Evolutionary conservation across 805 yeast genomes (phyloP), one percentile per base, ranked within the genome.

Genomic region (Sugiyamaella smithiae): DNA sequence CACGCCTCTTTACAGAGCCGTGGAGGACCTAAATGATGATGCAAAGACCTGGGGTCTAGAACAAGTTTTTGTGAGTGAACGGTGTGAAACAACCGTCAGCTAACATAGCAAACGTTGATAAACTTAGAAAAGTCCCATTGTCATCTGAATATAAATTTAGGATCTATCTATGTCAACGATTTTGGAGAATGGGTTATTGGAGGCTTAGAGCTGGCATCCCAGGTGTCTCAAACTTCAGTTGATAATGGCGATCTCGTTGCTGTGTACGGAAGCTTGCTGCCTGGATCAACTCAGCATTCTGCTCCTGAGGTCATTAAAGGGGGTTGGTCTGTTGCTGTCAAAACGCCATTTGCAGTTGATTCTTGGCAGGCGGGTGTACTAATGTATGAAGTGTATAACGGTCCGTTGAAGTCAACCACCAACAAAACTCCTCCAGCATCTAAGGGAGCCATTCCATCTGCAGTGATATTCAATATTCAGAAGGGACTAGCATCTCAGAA

Each of bases 121-220:
- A 66, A 22, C 85, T 79, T 50, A 74, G 69, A 29, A 20, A 35
- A 35, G 9, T 61, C 71, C 4, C 77, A 84, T 22, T 69, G 84
- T 4, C 84, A 86, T 59, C 91, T 89, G 4, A 80, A 80, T 51
- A 55, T 88, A 9, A 73, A 77, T 50, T 56, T 68, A 16, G 71
- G 76, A 35, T 77, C 85, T 1, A 74, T 90, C 0, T 89, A 70
- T 62, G 81, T 87, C 12, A 84, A 78, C 47, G 76, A 73, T 25
- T 61, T 72, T 12, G 96, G 97, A 11, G 95, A 85, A 60, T 88
- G 96, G 91, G 83, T 80, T 51, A 62, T 90, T 23, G 85, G 85
- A 50, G 96, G 96, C 1, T 81, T 89, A 58, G 97, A 90, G 64
- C 64, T 83, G 1, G 66, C 80, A 29, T 74, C 84, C 1, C 76